Evolutionary conservation across 2,329 filamentous ascomycete species (phyloP).

Genomic region (Ceratocystis eucalypticola): DNA sequence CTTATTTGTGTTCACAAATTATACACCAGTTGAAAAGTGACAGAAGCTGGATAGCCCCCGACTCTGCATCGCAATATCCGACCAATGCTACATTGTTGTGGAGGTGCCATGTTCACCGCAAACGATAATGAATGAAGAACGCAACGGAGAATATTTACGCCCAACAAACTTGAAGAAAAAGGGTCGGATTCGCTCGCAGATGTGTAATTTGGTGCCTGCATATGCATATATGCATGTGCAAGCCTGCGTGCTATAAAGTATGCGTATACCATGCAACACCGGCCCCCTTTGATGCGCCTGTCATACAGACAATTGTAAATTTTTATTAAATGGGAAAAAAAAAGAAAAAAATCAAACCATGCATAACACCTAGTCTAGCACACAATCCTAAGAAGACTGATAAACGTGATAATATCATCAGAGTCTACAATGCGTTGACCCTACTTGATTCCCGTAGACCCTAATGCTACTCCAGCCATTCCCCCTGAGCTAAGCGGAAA

Average conservation of each 20-base stretch:
- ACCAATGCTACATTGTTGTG: not conserved
- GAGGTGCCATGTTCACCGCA: not conserved
- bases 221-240: not conserved
- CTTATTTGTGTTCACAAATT: not conserved
- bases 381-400: not conserved
- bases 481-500: constrained; percentile 13
- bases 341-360: not conserved
- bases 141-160: not conserved
- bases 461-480: not conserved
- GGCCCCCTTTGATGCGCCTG: not conserved
- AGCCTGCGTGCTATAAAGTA: not conserved
- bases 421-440: not conserved
- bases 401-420: not conserved
- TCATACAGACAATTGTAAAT: not conserved
- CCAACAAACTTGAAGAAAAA: not conserved
- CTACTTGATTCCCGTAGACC: not conserved
- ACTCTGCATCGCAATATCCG: not conserved
- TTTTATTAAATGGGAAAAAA: not conserved
- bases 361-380: no score
- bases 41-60: not conserved
- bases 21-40: not conserved
- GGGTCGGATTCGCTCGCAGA: not conserved
- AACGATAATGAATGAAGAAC: not conserved
- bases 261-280: not conserved
- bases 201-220: not conserved